Evolutionary conservation across 441 rosid species (phyloP), one percentile per base, ranked within the genome.

Genomic region (Populus hybrid): DNA sequence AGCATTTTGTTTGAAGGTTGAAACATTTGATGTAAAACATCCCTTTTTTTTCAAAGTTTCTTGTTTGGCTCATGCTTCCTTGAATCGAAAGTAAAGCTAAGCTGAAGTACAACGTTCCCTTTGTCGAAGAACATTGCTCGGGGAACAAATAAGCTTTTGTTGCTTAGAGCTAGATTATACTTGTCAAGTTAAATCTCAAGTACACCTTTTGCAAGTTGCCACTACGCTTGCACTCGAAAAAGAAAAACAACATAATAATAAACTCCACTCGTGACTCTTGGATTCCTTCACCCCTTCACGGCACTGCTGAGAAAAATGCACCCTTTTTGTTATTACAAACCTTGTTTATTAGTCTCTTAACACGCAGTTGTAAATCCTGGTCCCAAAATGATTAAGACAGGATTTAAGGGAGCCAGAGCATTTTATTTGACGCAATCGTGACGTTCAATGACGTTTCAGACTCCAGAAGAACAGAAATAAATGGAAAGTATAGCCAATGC

Each of bases 351-450:
- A 35, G 26, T 63, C 21, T 63, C 20, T n/a, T n/a, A 4, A 20
- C 67, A 63, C 10, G 71, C 10, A 18, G 8, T 30, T 68, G 23
- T 32, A 68, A 68, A n/a, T 6, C 20, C 21, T 16, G 42, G 16
- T 32, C 32, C 18, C 21, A 5, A 42, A 46, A 46, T 24, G 6
- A 24, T 71, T 3, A 12, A 46, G 21, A 14, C 9, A 9, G 57
- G 53, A 4, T 9, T 2, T 30, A 9, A 10, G 23, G 16, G 23
- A 21, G 21, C 21, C 5, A 57, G 34, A 59, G n/a, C 42, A 38
- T 26, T 34, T 23, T 23, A 2, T 24, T 36, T 70, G 38, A 77
- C 18, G 30, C 36, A 71, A 71, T 30, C 71, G 23, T 77, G 80
- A 77, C 16, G 50, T 66, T 46, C 4, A 50, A 34, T 73, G 74